phyloP scores from a whole-genome alignment of 805 yeast species.

The Lipomyces sp. region DNA sequence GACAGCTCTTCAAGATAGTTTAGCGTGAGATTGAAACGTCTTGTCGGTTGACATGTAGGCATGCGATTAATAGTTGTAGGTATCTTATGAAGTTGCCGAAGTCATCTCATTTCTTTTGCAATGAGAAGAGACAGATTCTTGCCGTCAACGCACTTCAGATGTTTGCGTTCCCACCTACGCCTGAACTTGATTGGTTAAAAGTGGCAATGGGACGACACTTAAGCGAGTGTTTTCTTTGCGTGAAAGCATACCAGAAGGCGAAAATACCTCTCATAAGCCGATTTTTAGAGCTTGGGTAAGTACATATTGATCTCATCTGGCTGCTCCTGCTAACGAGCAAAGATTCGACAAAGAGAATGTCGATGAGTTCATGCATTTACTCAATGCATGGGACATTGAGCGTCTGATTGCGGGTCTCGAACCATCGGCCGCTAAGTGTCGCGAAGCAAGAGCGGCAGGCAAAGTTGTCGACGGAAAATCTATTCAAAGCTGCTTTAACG shows the following conservation, averaged over 20 bases:
- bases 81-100: conserved; percentile 32
- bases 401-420: conserved; percentile 26
- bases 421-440: conserved; percentile 31
- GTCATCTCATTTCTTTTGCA: conserved; percentile 29
- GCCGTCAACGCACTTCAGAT: conserved; percentile 31
- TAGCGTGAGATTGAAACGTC: conserved; percentile 24
- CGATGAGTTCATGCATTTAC: conserved; percentile 28
- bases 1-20: conserved; percentile 31
- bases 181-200: conserved; percentile 36
- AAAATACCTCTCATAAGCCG: conserved; percentile 23
- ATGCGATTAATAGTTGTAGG: conserved; percentile 15
- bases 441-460: conserved; percentile 12
- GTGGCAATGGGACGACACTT: conserved; percentile 33
- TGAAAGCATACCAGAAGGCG: conserved; percentile 35
- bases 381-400: conserved; percentile 33
- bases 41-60: neutral
- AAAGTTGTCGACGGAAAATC: conserved; percentile 19
- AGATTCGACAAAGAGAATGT: conserved; percentile 33
- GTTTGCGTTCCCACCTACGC: conserved; percentile 35
- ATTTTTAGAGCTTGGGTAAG: conserved; percentile 32
- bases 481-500: conserved; percentile 35
- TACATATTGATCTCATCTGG: neutral
- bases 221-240: conserved; percentile 35
- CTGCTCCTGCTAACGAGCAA: neutral
- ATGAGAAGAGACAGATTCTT: conserved; percentile 16